Percentiles rank a stretch among this genome's conserved stretches.
Evolutionary conservation across 208 protist species (phyloP).

Genomic region (Porcisia hertigi): DNA sequence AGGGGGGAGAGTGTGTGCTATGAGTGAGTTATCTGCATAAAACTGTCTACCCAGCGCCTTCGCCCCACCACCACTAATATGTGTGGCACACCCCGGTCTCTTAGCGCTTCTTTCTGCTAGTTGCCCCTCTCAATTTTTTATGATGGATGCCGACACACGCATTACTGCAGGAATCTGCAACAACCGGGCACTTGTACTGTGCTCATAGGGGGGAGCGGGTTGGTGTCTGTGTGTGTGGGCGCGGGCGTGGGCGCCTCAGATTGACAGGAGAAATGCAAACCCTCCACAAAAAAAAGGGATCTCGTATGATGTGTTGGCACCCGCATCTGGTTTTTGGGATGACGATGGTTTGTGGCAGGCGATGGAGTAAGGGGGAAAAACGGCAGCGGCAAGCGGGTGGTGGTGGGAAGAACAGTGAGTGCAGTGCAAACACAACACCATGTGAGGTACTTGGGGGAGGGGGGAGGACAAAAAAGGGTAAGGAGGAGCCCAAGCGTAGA

Average conservation of each 20-base stretch:
- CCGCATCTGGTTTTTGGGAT: background rate
- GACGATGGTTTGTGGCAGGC: no score
- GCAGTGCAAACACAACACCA: background rate
- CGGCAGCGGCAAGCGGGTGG: background rate
- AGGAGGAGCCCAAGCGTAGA: background rate
- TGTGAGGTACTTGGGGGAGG: background rate
- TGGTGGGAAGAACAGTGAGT: background rate
- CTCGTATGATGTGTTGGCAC: background rate
- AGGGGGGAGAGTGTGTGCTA: background rate
- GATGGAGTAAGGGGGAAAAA: background rate
- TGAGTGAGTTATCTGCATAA: background rate
- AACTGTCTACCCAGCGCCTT: background rate
- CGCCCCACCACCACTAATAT: background rate
- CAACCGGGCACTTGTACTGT: background rate
- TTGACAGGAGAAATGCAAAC: background rate
- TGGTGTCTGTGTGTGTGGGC: background rate
- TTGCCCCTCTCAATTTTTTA: background rate
- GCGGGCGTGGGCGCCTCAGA: background rate
- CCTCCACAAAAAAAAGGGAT: background rate
- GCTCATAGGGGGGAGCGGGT: background rate
- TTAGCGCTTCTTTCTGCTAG: background rate
- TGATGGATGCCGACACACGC: background rate
- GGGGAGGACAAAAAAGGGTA: background rate
- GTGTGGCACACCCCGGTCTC: background rate
- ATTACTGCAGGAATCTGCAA: background rate